Base-by-base conservation (phyloP, 2,329 filamentous ascomycete species). In the Cladobotryum protrusum region DNA sequence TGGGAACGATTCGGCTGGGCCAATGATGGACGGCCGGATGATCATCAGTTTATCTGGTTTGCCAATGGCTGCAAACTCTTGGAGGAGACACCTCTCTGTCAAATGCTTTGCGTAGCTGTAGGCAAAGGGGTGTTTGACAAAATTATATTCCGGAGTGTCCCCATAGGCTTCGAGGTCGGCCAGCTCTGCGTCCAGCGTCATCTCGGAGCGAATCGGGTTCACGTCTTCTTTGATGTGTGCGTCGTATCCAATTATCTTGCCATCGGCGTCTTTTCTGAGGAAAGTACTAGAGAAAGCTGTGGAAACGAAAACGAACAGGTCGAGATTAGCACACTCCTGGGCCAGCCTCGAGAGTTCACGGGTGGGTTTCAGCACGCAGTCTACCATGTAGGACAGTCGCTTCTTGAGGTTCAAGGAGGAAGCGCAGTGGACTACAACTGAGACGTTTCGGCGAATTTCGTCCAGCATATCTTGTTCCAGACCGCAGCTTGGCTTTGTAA, bases 81-180 rank as follows among this genome's bases (percentile, higher is more conserved):
- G 35, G 3, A 19, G 12, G 4, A 48, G 19, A 5, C 43, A n/a
- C 12, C 46, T 24, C 18, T 48, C 46, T 4, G 46, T 43, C 40
- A 48, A 35, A 17, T 34, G 39, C 34, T 48, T 48, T 14, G 46
- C 29, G 24, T 48, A 48, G 15, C 29, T 48, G n/a, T 48, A 43
- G 15, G 39, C 20, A 24, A 19, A 36, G 6, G 33, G 35, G 19
- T 43, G 41, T n/a, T 37, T 19, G 17, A 48, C 46, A 18, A 35
- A 14, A 4, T 15, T 24, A 15, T 14, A 48, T 17, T 48, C 46
- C 3, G 29, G 17, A 3, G 46, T 48, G 15, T n/a, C 19, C 5
- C 46, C 46, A 19, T 4, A 48, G n/a, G 20, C 36, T 3, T 32
- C 33, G 11, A 24, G 17, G 14, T 36, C 46, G 4, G 43, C 15